Evolutionary conservation across 352 stramenopile genomes (phyloP).

Genomic region (Lagenidium giganteum): DNA sequence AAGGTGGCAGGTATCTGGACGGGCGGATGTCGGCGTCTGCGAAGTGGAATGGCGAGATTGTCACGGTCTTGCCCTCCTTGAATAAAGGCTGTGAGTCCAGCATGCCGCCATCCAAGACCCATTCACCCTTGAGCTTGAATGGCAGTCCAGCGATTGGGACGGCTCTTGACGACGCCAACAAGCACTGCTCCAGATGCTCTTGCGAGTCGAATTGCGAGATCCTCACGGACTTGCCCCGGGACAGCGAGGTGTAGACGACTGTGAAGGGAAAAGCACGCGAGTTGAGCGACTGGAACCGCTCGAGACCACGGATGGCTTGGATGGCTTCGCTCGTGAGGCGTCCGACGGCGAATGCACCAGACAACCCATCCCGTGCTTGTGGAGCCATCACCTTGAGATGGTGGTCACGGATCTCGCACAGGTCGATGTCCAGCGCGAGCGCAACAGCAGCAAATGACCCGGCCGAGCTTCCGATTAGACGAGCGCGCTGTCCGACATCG

Average conservation of each 20-base stretch:
- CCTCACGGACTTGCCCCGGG: slow-evolving; percentile 23
- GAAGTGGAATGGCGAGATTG: slow-evolving; percentile 23
- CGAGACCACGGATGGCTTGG: no score
- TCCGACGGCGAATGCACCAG: no score
- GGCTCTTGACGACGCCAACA: slow-evolving; percentile 50
- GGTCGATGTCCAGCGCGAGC: no score
- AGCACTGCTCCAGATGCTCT: slow-evolving; percentile 33
- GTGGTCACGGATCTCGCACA: no score
- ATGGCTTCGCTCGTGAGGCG: no score
- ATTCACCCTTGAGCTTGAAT: slow-evolving; percentile 46
- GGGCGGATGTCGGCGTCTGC: slow-evolving; percentile 55
- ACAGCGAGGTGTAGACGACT: slow-evolving; percentile 52
- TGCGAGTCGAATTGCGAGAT: slow-evolving; percentile 31
- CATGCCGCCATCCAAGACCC: slow-evolving; percentile 52
- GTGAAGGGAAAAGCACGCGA: no score
- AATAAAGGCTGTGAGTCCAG: slow-evolving; percentile 53
- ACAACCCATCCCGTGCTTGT: no score
- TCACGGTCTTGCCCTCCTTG: slow-evolving; percentile 22
- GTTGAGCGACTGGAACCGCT: no score
- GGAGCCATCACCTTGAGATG: no score
- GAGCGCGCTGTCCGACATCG: no score
- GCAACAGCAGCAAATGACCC: no score
- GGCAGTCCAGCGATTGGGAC: slow-evolving; percentile 41
- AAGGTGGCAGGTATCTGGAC: slow-evolving; percentile 54
- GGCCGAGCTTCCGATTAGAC: no score